Conservation (phyloP, 2,329 filamentous ascomycete species). For the Balansia obtecta region DNA sequence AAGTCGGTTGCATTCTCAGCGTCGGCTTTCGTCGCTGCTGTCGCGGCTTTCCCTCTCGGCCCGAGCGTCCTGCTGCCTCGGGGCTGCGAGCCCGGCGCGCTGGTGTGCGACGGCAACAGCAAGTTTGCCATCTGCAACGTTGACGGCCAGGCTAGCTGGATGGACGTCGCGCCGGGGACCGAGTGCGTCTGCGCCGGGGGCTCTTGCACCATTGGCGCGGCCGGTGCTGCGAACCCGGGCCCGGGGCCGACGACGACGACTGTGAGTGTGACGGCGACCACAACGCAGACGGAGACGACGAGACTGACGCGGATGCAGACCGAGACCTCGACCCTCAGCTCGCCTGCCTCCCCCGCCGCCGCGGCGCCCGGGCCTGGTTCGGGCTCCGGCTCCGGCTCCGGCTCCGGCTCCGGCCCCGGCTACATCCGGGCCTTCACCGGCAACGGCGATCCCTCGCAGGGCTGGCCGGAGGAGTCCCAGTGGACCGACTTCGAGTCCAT, state of each 20-base stretch:
- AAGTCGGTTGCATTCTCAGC: background rate
- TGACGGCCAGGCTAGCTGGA: background rate
- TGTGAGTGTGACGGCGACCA: background rate
- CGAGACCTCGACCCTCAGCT: background rate
- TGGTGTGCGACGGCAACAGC: constrained; percentile 2
- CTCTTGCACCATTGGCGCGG: background rate
- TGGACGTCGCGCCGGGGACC: constrained; percentile 1
- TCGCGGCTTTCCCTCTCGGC: constrained; percentile 1
- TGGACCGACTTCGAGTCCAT: constrained; percentile 20
- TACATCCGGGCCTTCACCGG: background rate
- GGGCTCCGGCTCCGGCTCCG: background rate
- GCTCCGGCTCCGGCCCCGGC: background rate
- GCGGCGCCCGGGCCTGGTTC: background rate
- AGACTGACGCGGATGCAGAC: background rate
- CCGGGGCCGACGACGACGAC: background rate
- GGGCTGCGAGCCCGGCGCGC: background rate
- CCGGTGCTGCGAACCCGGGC: background rate
- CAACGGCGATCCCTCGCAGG: constrained; percentile 4
- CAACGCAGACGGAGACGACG: background rate
- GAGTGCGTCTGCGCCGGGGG: background rate
- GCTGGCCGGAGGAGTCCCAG: constrained; percentile 17
- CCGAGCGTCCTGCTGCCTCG: background rate
- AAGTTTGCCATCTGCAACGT: constrained; percentile 2
- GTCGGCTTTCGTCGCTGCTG: background rate
- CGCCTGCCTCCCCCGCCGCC: background rate